Conservation (phyloP, 352 stramenopile species). For the Thalassiosira oceanica region DNA sequence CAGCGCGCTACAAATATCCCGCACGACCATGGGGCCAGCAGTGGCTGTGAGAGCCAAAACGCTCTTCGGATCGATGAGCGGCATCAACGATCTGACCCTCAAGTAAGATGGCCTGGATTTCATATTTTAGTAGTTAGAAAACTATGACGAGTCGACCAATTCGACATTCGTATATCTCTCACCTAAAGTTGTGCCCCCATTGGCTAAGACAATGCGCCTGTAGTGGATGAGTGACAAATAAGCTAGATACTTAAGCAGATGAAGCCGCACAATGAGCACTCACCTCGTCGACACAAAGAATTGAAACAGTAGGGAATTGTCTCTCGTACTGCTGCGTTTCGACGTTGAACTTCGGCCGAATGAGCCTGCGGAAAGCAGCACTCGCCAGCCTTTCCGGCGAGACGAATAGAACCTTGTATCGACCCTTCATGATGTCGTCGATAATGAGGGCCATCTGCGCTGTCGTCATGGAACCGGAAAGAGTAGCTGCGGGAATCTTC, state of each 20-base stretch:
- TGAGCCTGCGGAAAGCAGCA: conserved; percentile 71
- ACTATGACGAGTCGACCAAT: no score
- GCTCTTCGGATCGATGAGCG: conserved; percentile 31
- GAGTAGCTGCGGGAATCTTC: conserved; percentile 66
- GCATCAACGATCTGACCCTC: conserved; percentile 32
- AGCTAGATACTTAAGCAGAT: no score
- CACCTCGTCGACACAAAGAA: conserved; percentile 96
- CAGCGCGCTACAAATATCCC: conserved; percentile 61
- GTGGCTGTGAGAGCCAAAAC: conserved; percentile 76
- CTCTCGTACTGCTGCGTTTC: conserved; percentile 77
- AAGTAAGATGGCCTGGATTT: conserved; percentile 52
- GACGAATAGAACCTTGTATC: conserved; percentile 97
- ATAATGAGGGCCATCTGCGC: conserved; percentile 74
- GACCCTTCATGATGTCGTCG: conserved; percentile 71
- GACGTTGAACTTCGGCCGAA: conserved; percentile 78
- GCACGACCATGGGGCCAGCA: conserved; percentile 49
- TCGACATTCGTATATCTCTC: no score
- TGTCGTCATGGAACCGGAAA: conserved; percentile 63
- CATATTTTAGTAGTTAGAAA: no score
- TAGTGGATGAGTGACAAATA: no score
- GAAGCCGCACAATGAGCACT: conserved; percentile 38
- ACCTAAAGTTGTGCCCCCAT: conserved; percentile 99
- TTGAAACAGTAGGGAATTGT: conserved; percentile 86
- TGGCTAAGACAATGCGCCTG: conserved; percentile 91
- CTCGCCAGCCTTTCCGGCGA: conserved; percentile 96